phyloP scores from a whole-genome alignment of 179 eudicot species.

The Pouteria campechiana region DNA sequence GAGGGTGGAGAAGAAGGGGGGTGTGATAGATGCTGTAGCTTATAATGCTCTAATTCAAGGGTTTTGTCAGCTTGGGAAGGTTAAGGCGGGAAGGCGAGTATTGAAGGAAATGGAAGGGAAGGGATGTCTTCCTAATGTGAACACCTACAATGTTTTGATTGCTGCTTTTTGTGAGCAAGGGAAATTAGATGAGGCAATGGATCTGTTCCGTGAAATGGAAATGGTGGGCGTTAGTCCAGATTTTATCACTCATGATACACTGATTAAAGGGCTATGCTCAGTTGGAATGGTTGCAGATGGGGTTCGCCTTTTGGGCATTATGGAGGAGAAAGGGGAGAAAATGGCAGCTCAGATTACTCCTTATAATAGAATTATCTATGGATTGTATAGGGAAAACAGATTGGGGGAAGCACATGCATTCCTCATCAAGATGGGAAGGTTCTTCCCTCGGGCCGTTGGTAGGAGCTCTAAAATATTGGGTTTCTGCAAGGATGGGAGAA shows the following conservation, averaged over 20 bases:
- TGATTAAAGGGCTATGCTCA: constrained; percentile 55
- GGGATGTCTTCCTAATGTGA: constrained; percentile 70
- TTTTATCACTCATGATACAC: constrained; percentile 47
- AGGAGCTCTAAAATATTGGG: constrained; percentile 44
- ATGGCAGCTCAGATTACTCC: constrained; percentile 43
- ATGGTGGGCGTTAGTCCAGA: constrained; percentile 49
- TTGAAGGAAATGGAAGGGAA: constrained; percentile 80
- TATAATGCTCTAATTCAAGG: constrained; percentile 75
- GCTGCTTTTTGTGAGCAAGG: constrained; percentile 51
- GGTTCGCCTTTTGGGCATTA: constrained; percentile 47
- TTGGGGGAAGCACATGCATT: constrained; percentile 42
- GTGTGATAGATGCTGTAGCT: constrained; percentile 58
- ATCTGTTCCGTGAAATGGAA: constrained; percentile 76
- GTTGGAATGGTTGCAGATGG: constrained; percentile 50
- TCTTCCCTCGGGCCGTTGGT: constrained; percentile 71
- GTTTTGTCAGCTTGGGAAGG: constrained; percentile 48
- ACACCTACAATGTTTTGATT: constrained; percentile 69
- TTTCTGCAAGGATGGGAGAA: constrained; percentile 31
- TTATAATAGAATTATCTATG: constrained; percentile 66
- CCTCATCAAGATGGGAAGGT: constrained; percentile 41
- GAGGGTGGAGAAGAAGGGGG: constrained; percentile 52
- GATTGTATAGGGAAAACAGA: constrained; percentile 43
- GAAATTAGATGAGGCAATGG: constrained; percentile 55
- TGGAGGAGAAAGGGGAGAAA: constrained; percentile 55
- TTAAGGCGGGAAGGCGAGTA: constrained; percentile 36